A percentile compares a stretch with the other conserved stretches of the same genome.
Conservation (phyloP, 2,329 filamentous ascomycete genomes). For the Pseudogymnoascus pannorum region DNA sequence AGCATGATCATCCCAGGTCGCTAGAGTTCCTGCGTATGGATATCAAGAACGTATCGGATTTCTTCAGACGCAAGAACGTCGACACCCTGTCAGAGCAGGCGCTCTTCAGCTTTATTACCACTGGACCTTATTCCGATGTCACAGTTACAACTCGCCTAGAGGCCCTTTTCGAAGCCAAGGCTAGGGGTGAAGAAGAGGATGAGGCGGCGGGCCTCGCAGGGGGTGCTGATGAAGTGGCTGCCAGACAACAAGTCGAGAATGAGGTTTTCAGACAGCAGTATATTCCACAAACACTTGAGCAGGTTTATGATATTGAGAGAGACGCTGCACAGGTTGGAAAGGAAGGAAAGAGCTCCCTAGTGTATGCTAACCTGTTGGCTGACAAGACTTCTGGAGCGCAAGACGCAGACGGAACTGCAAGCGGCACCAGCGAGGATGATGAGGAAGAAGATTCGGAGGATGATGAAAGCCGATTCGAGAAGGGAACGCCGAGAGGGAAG, state of each 20-base stretch:
- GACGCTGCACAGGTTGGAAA: slow-evolving; percentile 71
- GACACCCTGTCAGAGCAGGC: slow-evolving; percentile 70
- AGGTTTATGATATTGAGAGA: slow-evolving; percentile 93
- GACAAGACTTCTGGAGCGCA: slow-evolving; percentile 46
- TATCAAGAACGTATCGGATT: slow-evolving; percentile 92
- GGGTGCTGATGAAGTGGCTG: slow-evolving; percentile 43
- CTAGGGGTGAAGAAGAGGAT: slow-evolving; percentile 48
- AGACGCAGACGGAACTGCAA: slow-evolving; percentile 35
- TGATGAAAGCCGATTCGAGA: slow-evolving; percentile 51
- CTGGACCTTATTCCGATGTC: slow-evolving; percentile 52
- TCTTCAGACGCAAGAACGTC: slow-evolving; percentile 81
- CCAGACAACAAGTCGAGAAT: slow-evolving; percentile 68
- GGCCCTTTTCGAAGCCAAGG: slow-evolving; percentile 54
- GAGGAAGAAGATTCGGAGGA: slow-evolving; percentile 36
- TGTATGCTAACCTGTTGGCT: slow-evolving; percentile 80
- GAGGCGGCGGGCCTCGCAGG: slow-evolving; percentile 44
- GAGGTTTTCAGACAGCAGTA: slow-evolving; percentile 95
- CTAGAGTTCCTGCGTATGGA: slow-evolving; percentile 96
- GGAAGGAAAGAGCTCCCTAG: slow-evolving; percentile 67
- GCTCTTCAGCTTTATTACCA: slow-evolving; percentile 79
- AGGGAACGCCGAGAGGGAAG: slow-evolving; percentile 68
- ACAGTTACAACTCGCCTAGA: slow-evolving; percentile 57
- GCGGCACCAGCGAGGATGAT: slow-evolving; percentile 31
- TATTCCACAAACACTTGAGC: slow-evolving; percentile 89
- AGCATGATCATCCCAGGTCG: slow-evolving; percentile 88